Percentiles rank a stretch among this genome's conserved stretches.
These are phyloP conservation scores for Volvox africanus DNA, from an alignment of 139 green algal genomes.

Conservation along the genomic window DNA sequence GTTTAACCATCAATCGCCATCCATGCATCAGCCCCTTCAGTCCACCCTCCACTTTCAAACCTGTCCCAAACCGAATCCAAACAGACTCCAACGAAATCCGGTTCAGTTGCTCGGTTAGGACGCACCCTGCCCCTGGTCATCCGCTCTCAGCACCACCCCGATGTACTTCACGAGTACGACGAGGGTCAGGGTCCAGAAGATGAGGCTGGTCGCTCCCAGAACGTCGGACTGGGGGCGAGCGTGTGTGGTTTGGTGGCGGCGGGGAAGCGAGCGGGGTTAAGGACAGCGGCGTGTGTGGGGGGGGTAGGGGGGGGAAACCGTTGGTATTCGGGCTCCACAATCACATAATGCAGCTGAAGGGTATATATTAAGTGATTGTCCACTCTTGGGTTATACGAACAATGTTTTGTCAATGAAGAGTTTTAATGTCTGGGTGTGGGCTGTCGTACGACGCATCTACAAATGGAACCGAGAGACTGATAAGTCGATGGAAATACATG, in stretches of 20 bases:
- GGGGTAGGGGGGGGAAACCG: not conserved
- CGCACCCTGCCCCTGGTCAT: constrained; percentile 84
- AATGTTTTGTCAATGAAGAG: not conserved
- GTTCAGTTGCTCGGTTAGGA: no score
- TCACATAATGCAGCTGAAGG: not conserved
- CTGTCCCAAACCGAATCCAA: not conserved
- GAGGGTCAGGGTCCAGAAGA: constrained; percentile 83
- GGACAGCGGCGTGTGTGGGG: not conserved
- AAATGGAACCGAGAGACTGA: no score
- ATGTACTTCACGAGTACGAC: constrained; percentile 72
- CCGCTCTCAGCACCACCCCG: constrained; percentile 72
- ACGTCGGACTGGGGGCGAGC: constrained; percentile 48
- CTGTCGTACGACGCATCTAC: no score
- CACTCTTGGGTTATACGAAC: not conserved
- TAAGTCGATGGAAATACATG: no score
- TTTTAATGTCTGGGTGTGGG: no score
- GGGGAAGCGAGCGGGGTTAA: not conserved
- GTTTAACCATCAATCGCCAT: not conserved
- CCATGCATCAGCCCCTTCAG: not conserved
- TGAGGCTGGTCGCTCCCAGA: constrained; percentile 67
- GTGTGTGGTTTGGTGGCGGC: not conserved
- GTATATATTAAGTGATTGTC: not conserved
- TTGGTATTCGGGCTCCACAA: not conserved
- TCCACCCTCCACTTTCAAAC: not conserved
- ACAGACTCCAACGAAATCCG: no score